Evolutionary conservation across 257 asterid species (phyloP).

Genomic region (Dorcoceras hygrometricum): DNA sequence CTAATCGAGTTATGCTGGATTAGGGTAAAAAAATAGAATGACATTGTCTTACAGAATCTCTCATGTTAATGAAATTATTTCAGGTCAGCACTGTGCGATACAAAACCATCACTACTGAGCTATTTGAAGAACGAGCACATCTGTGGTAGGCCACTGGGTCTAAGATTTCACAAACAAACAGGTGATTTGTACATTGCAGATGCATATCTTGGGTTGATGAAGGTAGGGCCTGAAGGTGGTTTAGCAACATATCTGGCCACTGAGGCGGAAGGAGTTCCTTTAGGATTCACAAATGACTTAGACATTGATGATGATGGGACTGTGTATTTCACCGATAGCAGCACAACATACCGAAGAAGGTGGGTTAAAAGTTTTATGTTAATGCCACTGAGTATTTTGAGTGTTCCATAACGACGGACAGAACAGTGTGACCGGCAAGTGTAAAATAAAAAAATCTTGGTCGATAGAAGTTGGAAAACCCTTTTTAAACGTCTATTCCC

Average conservation of each 20-base stretch:
- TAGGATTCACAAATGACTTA: conserved; percentile 74
- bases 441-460: not conserved
- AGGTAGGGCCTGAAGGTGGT: conserved; percentile 95
- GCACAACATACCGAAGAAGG: conserved; percentile 77
- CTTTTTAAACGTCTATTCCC: not conserved
- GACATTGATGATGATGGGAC: conserved; percentile 84
- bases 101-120: conserved; percentile 55
- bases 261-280: conserved; percentile 82
- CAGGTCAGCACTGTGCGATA: conserved; percentile 75
- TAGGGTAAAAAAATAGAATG: not conserved
- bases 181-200: conserved; percentile 95
- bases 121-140: conserved; percentile 84
- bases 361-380: conserved; percentile 16
- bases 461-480: not conserved
- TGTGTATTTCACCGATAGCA: conserved; percentile 90
- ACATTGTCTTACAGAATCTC: not conserved
- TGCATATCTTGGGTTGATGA: conserved; percentile 93
- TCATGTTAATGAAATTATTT: conserved; percentile 10
- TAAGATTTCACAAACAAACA: conserved; percentile 68
- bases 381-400: not conserved
- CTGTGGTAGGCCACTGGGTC: conserved; percentile 95
- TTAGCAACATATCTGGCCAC: conserved; percentile 63
- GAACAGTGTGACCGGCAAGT: not conserved
- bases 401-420: not conserved
- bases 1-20: not conserved